phyloP scores from a whole-genome alignment of 805 yeast species.

The Kockiozyma suomiensis region DNA sequence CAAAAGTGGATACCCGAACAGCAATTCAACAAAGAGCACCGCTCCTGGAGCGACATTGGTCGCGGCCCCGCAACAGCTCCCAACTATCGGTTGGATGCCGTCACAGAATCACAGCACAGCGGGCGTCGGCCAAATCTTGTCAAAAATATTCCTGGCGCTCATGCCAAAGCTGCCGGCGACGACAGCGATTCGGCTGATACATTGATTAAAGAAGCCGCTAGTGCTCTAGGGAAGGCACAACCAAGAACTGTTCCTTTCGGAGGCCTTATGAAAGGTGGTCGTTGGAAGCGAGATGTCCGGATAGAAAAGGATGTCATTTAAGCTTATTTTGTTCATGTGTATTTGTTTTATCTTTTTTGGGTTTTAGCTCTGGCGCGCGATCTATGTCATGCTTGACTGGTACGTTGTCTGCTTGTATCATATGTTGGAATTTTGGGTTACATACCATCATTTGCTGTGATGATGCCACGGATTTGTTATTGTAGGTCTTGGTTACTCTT shows the following conservation, averaged over 20 bases:
- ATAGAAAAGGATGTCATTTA: background rate
- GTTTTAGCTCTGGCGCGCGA: background rate
- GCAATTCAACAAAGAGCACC: constrained; percentile 14
- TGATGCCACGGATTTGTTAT: too few relatives aligned
- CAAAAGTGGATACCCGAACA: constrained; percentile 28
- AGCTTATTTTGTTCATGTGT: background rate
- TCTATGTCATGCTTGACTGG: too few relatives aligned
- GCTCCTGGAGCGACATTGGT: constrained; percentile 17
- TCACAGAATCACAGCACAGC: background rate
- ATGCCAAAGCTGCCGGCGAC: background rate
- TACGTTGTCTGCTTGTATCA: too few relatives aligned
- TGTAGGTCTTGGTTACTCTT: too few relatives aligned
- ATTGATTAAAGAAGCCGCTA: background rate
- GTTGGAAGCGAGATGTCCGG: background rate
- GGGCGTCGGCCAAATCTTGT: background rate
- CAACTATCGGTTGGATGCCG: background rate
- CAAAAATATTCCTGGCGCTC: constrained; percentile 1
- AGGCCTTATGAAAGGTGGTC: background rate
- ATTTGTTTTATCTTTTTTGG: background rate
- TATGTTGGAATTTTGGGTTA: too few relatives aligned
- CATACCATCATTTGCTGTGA: too few relatives aligned
- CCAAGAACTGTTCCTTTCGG: background rate
- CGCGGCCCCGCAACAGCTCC: constrained; percentile 17
- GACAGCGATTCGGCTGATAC: background rate
- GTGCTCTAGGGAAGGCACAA: background rate